Percentiles rank a stretch among this genome's conserved stretches.
Evolutionary conservation across 2,329 filamentous ascomycete species (phyloP).

Genomic region (Colletotrichum sojae): DNA sequence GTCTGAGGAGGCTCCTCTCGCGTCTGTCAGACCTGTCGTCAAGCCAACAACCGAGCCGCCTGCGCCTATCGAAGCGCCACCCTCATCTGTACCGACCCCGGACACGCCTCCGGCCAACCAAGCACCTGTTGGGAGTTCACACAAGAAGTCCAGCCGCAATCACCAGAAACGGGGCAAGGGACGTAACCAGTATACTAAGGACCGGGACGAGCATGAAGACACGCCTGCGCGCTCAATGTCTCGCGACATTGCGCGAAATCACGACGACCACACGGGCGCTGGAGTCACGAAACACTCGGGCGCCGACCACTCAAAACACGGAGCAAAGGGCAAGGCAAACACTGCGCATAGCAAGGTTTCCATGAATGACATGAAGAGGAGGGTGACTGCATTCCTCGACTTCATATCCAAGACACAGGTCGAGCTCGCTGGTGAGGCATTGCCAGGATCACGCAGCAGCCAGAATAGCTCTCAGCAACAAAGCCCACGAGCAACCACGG

Average conservation of each 20-base stretch:
- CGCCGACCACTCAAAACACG: slow-evolving; percentile 66
- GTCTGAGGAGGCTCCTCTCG: slow-evolving; percentile 75
- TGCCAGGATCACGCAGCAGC: slow-evolving; percentile 55
- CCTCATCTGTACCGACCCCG: slow-evolving; percentile 52
- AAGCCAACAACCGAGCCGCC: slow-evolving; percentile 49
- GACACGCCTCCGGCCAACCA: slow-evolving; percentile 62
- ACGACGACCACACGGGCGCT: slow-evolving; percentile 52
- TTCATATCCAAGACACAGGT: slow-evolving; percentile 92
- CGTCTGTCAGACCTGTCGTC: slow-evolving; percentile 50
- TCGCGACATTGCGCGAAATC: slow-evolving; percentile 63
- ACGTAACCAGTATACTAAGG: slow-evolving; percentile 87
- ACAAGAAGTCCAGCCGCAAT: slow-evolving; percentile 75
- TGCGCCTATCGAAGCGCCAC: slow-evolving; percentile 51
- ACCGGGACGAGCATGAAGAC: slow-evolving; percentile 74
- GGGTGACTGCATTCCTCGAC: slow-evolving; percentile 86
- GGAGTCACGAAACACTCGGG: slow-evolving; percentile 52
- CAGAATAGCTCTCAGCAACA: slow-evolving; percentile 45
- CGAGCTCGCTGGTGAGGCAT: slow-evolving; percentile 80
- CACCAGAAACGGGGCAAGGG: slow-evolving; percentile 78
- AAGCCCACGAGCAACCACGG: slow-evolving; percentile 44
- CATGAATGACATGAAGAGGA: slow-evolving; percentile 89
- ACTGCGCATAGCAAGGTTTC: slow-evolving; percentile 78
- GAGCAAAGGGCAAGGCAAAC: slow-evolving; percentile 64
- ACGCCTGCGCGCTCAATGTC: slow-evolving; percentile 71
- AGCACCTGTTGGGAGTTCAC: slow-evolving; percentile 58